Base-by-base conservation (phyloP, 192 early-diverging fungal genomes). In the Phlyctochytrium bullatum region DNA sequence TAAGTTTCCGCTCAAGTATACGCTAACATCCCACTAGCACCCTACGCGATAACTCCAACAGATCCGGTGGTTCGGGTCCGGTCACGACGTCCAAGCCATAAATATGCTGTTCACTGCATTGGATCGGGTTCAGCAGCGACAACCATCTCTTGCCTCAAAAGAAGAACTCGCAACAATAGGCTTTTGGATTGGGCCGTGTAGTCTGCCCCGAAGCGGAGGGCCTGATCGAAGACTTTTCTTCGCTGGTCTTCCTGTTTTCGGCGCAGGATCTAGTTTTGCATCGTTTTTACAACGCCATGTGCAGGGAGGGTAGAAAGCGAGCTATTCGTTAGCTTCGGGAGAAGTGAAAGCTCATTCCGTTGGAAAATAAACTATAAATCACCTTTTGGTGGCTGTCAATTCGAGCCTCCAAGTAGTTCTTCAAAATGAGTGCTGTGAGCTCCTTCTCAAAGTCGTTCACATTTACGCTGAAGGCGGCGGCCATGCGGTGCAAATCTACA, bases 341-440 rank as follows among this genome's bases (percentile, higher is more conserved):
- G 29, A 31, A 57, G 14, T 36, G 31, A 32, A 33, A 51, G n/a
- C 47, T 31, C 35, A n/a, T n/a, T n/a, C n/a, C n/a, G n/a, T n/a
- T n/a, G n/a, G 28, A 50, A n/a, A 36, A 33, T 20, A 33, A 30
- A 27, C 2, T 25, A 64, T 58, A 66, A n/a, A n/a, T n/a, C 69
- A 92, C 89, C 86, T 95, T 95, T 74, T 89, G 87, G 72, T 93
- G 90, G 65, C 87, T 91, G 71, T 95, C 93, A 62, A 95, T 92
- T 36, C 92, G 67, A 20, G 89, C 92, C 54, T 87, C 69, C 51
- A 95, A 88, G 31, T 87, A 69, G 36, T 88, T 87, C 30, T 85
- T 82, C n/a, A 76, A 78, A 62, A 95, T 93, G 34, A 95, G 68
- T 3, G 58, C 69, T 0, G 83, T 87, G 31, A 93, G 64, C 69